A percentile compares a stretch with the other conserved stretches of the same genome.
phyloP scores from a whole-genome alignment of 345 rosid species.

The Aquilaria yunnanensis region DNA sequence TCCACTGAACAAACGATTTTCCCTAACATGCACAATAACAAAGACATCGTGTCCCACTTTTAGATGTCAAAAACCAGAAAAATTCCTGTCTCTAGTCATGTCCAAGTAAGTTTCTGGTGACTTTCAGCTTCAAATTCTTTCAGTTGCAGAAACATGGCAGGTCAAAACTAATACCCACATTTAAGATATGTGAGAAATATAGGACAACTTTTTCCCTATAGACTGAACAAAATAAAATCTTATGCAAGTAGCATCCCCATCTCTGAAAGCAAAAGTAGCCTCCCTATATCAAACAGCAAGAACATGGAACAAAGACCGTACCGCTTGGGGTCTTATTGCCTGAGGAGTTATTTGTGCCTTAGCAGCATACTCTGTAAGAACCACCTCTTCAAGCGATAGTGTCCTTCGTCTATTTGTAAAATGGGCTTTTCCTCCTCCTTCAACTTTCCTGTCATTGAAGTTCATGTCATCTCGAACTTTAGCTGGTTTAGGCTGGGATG shows the following conservation, averaged over 20 bases:
- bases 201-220: too few species aligned
- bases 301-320: slow-evolving; percentile 10
- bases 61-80: background rate
- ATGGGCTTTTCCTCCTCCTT: slow-evolving; percentile 24
- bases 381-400: slow-evolving; percentile 61
- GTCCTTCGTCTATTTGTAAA: slow-evolving; percentile 35
- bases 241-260: background rate
- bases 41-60: background rate
- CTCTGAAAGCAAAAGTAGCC: background rate
- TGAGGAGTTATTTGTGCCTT: slow-evolving; percentile 29
- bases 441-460: slow-evolving; percentile 17
- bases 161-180: background rate
- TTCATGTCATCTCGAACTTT: slow-evolving; percentile 14
- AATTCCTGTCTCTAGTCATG: background rate
- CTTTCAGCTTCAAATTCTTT: too few species aligned
- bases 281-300: background rate
- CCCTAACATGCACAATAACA: background rate
- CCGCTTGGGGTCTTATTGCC: slow-evolving; percentile 40
- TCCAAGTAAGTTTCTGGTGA: background rate
- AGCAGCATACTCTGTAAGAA: slow-evolving; percentile 34
- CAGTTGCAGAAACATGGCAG: background rate
- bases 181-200: background rate
- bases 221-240: background rate
- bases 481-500: slow-evolving; percentile 22
- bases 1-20: background rate